phyloP scores from a whole-genome alignment of 73 alveolate species.

The Paramecium sonneborni region DNA sequence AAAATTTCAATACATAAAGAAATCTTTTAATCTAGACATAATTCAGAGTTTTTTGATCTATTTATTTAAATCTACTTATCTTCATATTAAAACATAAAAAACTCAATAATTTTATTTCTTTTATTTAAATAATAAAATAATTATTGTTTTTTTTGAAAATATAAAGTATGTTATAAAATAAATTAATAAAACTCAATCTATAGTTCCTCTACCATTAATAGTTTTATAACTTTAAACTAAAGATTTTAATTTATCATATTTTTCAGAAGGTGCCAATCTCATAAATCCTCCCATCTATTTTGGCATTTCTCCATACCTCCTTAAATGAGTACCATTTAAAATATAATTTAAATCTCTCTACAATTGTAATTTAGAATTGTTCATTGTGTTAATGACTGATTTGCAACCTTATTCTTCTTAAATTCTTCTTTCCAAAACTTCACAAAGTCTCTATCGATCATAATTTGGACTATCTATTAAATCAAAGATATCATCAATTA shows the following conservation, averaged over 20 bases:
- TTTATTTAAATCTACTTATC: background rate
- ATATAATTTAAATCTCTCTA: slow-evolving; percentile 91
- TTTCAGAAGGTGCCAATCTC: slow-evolving; percentile 42
- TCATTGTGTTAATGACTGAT: slow-evolving; percentile 71
- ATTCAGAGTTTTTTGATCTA: background rate
- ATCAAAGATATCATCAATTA: slow-evolving; percentile 91
- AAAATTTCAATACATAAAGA: background rate
- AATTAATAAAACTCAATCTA: slow-evolving; percentile 1
- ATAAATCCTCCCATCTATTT: slow-evolving; percentile 37
- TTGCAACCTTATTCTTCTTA: slow-evolving; percentile 80
- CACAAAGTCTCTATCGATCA: slow-evolving; percentile 84
- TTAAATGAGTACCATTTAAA: slow-evolving; percentile 82
- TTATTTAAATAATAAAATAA: background rate
- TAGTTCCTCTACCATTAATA: slow-evolving; percentile 41
- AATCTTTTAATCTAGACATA: background rate
- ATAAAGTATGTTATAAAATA: background rate
- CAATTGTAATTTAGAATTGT: slow-evolving; percentile 76
- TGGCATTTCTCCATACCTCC: slow-evolving; percentile 93
- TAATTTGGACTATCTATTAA: slow-evolving; percentile 89
- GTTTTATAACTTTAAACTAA: slow-evolving; percentile 29
- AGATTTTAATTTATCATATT: background rate
- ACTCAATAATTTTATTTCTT: background rate
- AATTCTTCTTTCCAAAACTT: slow-evolving; percentile 89
- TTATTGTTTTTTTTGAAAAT: background rate
- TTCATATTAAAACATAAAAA: background rate